Conservation (phyloP, 225 moss, liverwort and hornwort genomes). For the Bryoerythrophyllum caledonicum region DNA sequence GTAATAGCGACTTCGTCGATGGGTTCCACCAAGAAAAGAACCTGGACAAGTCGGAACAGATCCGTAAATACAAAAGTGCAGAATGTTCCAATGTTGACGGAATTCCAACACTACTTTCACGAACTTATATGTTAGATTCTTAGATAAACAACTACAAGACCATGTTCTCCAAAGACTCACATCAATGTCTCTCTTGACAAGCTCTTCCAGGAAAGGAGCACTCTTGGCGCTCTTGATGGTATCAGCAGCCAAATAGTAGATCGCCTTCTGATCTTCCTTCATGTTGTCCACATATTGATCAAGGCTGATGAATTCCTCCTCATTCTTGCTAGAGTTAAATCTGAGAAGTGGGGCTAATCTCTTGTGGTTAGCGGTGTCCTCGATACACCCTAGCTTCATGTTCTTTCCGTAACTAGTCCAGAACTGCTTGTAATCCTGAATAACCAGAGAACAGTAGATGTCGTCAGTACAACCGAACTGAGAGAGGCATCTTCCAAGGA, state of each 20-base stretch:
- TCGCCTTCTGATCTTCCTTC: constrained; percentile 79
- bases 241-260: constrained; percentile 92
- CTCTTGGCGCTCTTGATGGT: constrained; percentile 92
- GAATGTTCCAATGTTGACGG: background rate
- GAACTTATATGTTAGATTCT: background rate
- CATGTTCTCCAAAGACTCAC: constrained; percentile 34
- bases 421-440: constrained; percentile 95
- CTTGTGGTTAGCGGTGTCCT: constrained; percentile 87
- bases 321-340: constrained; percentile 74
- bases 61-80: background rate
- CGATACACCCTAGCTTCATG: constrained; percentile 86
- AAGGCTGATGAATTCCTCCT: constrained; percentile 75
- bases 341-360: constrained; percentile 77
- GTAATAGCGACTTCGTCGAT: constrained; percentile 93
- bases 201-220: constrained; percentile 91
- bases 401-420: constrained; percentile 98
- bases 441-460: background rate
- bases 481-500: background rate
- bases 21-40: constrained; percentile 88
- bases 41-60: constrained; percentile 43
- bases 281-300: constrained; percentile 80
- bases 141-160: background rate
- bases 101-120: background rate
- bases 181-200: constrained; percentile 79
- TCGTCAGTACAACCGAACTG: constrained; percentile 18